Evolutionary conservation across 345 rosid species (phyloP), one percentile per base, ranked within the genome.

Genomic region (Triadica sebifera): DNA sequence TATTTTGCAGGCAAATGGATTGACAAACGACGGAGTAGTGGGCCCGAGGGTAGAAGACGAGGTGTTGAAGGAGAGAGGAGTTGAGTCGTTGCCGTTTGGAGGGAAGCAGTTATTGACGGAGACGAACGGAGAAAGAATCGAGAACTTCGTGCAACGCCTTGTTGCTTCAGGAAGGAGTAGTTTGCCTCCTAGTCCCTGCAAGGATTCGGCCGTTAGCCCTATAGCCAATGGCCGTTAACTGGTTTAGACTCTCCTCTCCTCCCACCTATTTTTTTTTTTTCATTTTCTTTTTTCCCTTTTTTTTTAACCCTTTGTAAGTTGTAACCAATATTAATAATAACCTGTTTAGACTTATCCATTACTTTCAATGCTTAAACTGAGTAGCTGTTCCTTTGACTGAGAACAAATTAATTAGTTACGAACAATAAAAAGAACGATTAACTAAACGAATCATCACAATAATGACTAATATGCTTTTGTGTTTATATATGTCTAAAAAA

Each of bases 11-110:
- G 93, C 86, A 47, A 89, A 83, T 69, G 90, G 94, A 51, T 74
- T 85, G 84, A 77, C 65, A 61, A 77, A 78, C 77, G 81, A 79
- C 12, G 89, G 80, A 73, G 77, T 68, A 16, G 79, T 80, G 83
- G 84, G 86, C 34, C 76, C 79, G 79, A 76, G 52, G 29, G 62
- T 68, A 81, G 87, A 72, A 80, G 93, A 75, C 70, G 88, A 86
- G 24, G 86, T 91, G 73, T 61, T 95, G 81, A 83, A 84, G 81
- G 93, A 91, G 83, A 91, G 86, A 79, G 97, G 93, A 17, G 88
- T 91, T 10, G 94, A 91, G 85, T 80, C 97, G 85, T 80, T 92
- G 63, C 94, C 98, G 85, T 91, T 95, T 81, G 96, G 97, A 75
- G 91, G 90, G 75, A 93, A 95, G 86, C 90, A 91, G 83, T 76